These are phyloP conservation scores for Ricinus communis DNA, from an alignment of 345 rosid species.

Conservation along the genomic window DNA sequence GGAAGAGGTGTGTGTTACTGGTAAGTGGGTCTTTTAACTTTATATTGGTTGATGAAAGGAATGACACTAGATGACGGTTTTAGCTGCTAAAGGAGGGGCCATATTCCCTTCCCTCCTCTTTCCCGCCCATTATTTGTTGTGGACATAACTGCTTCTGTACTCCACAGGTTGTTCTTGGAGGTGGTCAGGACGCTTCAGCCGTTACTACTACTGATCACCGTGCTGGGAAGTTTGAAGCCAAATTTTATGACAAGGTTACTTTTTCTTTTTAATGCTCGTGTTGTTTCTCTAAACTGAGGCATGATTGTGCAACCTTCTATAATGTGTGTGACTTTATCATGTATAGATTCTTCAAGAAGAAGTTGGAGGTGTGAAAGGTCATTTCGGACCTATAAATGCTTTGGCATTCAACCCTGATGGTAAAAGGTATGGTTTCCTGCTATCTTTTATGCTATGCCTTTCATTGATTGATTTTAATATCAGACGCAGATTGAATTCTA, in stretches of 20 bases:
- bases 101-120: too few relatives aligned
- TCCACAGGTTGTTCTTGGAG: conserved; percentile 90
- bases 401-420: conserved; percentile 96
- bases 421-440: conserved; percentile 55
- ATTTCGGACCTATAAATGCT: conserved; percentile 95
- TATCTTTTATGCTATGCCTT: not conserved
- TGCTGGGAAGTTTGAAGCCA: conserved; percentile 98
- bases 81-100: not conserved
- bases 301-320: not conserved
- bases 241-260: conserved; percentile 77
- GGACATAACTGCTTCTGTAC: conserved; percentile 7
- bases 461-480: not conserved
- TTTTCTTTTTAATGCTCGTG: not conserved
- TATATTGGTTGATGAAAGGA: not conserved
- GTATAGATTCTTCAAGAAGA: conserved; percentile 77
- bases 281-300: not conserved
- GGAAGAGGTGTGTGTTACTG: too few relatives aligned
- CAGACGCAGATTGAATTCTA: not conserved
- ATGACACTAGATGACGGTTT: not conserved
- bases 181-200: conserved; percentile 97
- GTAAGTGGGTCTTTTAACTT: too few relatives aligned
- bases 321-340: not conserved
- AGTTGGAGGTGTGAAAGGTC: conserved; percentile 97
- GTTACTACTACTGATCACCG: conserved; percentile 97
- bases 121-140: not conserved